phyloP scores from a whole-genome alignment of 2,329 filamentous ascomycete species.

The Rugonectria rugulosa region DNA sequence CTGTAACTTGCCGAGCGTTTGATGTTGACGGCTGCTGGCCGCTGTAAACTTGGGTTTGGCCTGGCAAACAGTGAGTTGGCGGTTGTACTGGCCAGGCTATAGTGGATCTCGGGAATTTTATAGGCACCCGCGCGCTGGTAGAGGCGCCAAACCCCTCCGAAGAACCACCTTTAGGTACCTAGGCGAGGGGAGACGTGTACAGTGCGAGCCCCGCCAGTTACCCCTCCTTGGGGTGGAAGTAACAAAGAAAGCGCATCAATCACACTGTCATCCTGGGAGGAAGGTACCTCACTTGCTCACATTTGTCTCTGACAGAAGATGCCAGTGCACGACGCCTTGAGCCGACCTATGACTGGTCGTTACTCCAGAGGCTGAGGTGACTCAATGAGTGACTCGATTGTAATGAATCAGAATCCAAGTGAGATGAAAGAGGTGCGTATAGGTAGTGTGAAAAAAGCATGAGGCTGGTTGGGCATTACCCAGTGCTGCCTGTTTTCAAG shows the following conservation, averaged over 20 bases:
- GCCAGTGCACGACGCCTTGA: too few relatives aligned
- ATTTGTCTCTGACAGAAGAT: too few relatives aligned
- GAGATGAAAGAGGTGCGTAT: neutral
- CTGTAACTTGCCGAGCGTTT: neutral
- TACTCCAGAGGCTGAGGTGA: too few relatives aligned
- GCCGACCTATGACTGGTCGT: too few relatives aligned
- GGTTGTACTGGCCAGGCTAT: slow-evolving; percentile 21
- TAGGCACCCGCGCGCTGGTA: neutral
- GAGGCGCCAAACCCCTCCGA: too few relatives aligned
- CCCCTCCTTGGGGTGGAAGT: slow-evolving; percentile 13
- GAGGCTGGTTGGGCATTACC: slow-evolving; percentile 3
- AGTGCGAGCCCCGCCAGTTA: slow-evolving; percentile 24
- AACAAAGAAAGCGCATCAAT: neutral
- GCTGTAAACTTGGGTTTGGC: neutral
- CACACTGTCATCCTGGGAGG: neutral
- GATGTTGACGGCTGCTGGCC: neutral
- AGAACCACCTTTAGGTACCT: neutral
- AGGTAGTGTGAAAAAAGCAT: neutral
- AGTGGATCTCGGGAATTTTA: slow-evolving; percentile 23
- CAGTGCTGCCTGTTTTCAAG: slow-evolving; percentile 12
- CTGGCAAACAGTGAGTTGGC: slow-evolving; percentile 5
- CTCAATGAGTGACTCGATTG: too few relatives aligned
- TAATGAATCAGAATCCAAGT: too few relatives aligned
- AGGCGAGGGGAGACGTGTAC: slow-evolving; percentile 31
- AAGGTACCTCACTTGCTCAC: too few relatives aligned